Evolutionary conservation across 2,329 filamentous ascomycete genomes (phyloP).

Genomic region (Exophiala xenobiotica): DNA sequence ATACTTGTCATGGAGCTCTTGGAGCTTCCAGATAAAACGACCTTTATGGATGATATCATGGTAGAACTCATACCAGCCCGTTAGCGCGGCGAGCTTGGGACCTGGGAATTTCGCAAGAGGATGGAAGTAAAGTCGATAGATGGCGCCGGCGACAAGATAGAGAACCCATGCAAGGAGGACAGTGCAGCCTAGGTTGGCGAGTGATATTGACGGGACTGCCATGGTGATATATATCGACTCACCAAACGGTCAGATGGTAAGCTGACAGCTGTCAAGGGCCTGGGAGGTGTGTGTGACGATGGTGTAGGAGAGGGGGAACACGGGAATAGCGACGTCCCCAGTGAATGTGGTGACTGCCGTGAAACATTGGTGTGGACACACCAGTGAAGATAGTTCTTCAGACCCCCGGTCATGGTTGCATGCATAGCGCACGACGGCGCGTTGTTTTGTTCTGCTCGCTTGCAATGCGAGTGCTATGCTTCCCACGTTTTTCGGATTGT

Average conservation of each 20-base stretch:
- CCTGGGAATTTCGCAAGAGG: slow-evolving; percentile 36
- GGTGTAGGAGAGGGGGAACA: too few species aligned
- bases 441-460: too few species aligned
- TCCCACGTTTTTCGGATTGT: too few species aligned
- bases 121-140: slow-evolving; percentile 35
- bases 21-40: slow-evolving; percentile 37
- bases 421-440: too few species aligned
- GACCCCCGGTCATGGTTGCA: too few species aligned
- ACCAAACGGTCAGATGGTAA: background rate
- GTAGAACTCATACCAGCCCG: slow-evolving; percentile 35
- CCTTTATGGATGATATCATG: slow-evolving; percentile 35
- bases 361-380: background rate
- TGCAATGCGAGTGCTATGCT: too few species aligned
- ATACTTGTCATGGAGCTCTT: slow-evolving; percentile 38
- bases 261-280: background rate
- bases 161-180: slow-evolving; percentile 2
- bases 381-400: background rate
- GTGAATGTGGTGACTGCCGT: background rate
- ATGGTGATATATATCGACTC: background rate
- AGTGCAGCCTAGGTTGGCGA: background rate
- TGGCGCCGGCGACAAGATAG: slow-evolving; percentile 19
- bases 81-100: slow-evolving; percentile 35
- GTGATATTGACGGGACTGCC: background rate
- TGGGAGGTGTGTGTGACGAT: background rate
- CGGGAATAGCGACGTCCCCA: too few species aligned